Evolutionary conservation across 1,284 basidiomycete species (phyloP), one percentile per base, ranked within the genome.

Genomic region (Ustilago crameri): DNA sequence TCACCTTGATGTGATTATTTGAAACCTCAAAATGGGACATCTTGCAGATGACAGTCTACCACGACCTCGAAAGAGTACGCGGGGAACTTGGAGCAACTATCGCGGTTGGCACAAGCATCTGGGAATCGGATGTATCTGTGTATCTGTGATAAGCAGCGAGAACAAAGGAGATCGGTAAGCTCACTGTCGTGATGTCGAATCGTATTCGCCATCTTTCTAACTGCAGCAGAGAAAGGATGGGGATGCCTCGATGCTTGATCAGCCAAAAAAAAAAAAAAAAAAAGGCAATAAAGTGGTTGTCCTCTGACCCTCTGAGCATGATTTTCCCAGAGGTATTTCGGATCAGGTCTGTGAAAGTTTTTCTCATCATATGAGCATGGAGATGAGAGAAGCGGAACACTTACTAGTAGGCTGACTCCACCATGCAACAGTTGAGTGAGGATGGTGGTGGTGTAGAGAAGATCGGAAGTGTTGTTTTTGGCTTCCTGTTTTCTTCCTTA

Each of bases 301-400:
- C 68, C 68, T 71, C 68, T 61, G 61, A 71, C 68, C 62, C 68
- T 60, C 60, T 51, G 35, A 41, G 55, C 51, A 51, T 64, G 67
- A 70, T 70, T 70, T 61, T 57, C 52, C 9, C 35, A 58, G 50
- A 60, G 62, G 43, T 66, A 41, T 66, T 52, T 72, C 69, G 69
- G 69, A 72, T 72, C 69, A 72, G 69, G 69, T 72, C 69, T 72
- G 69, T 72, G 69, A 66, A 66, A 67, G 54, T 66, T 40, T 47
- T 57, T 71, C 15, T 72, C 69, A 72, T 72, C 69, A 44, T 72
- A 35, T 49, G 45, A 64, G 53, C 51, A 53, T 51, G 48, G 43
- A 20, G 45, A 30, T 23, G 17, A 10, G 12, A 10, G 14, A 23
- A 24, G 37, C 32, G 9, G 5, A 22, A 40, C 10, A 51, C 49